Percentiles rank a stretch among this genome's conserved stretches.
Conservation (phyloP, 331 rosid species). For the Cucumis variabilis region DNA sequence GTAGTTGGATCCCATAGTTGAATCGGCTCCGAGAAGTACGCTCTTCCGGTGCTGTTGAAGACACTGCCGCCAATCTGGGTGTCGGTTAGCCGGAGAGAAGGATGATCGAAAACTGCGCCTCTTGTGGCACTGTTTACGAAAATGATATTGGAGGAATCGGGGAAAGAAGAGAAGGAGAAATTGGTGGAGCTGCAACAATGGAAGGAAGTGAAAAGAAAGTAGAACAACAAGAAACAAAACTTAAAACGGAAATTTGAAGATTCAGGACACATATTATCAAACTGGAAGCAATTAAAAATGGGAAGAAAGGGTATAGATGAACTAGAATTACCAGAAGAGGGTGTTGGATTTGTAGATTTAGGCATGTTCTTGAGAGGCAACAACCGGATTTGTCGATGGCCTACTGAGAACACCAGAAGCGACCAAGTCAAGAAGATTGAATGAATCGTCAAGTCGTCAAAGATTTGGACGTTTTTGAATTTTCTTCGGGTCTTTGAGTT, state of each 20-base stretch:
- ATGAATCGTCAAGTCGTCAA: background rate
- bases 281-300: no score
- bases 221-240: background rate
- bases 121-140: slow-evolving; percentile 15
- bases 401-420: background rate
- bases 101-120: background rate
- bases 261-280: background rate
- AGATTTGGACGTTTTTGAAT: no score
- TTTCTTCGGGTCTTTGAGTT: no score
- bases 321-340: background rate
- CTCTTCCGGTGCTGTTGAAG: slow-evolving; percentile 23
- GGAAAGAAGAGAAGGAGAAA: slow-evolving; percentile 32
- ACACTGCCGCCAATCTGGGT: slow-evolving; percentile 19
- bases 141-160: background rate
- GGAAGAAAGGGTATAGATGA: background rate
- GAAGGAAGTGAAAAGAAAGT: background rate
- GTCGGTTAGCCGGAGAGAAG: slow-evolving; percentile 28
- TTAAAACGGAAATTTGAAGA: no score
- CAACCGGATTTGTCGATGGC: background rate
- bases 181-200: slow-evolving; percentile 14
- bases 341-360: background rate
- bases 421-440: slow-evolving; percentile 1
- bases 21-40: slow-evolving; percentile 10
- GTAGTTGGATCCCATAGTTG: slow-evolving; percentile 30
- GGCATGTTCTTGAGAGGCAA: background rate